Conservation (phyloP, 306 rosid species). For the Trichosanthes cucumerina region DNA sequence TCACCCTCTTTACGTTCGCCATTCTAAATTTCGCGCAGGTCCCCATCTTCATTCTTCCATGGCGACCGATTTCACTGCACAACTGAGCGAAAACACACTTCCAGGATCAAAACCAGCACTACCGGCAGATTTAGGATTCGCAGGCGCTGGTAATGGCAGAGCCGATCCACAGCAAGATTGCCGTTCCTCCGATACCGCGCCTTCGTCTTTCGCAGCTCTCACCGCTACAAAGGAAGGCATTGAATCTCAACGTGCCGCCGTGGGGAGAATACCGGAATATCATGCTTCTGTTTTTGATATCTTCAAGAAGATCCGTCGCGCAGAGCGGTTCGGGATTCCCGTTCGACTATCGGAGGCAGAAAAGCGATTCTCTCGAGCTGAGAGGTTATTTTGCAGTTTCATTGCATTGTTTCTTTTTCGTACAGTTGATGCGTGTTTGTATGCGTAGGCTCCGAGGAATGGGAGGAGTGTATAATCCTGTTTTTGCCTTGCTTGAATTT, state of each 20-base stretch:
- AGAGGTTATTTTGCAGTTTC: conserved; percentile 36
- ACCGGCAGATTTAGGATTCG: background rate
- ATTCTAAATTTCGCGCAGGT: conserved; percentile 13
- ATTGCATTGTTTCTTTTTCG: background rate
- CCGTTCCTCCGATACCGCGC: background rate
- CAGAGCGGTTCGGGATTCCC: conserved; percentile 85
- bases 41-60: conserved; percentile 18
- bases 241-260: background rate
- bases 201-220: background rate
- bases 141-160: background rate
- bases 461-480: background rate
- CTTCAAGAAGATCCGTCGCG: conserved; percentile 78
- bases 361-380: conserved; percentile 84
- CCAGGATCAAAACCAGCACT: conserved; percentile 17
- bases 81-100: conserved; percentile 14
- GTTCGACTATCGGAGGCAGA: conserved; percentile 63
- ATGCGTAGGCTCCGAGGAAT: conserved; percentile 1
- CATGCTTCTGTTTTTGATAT: conserved; percentile 28
- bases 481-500: background rate
- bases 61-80: conserved; percentile 38
- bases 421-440: background rate
- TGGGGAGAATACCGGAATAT: conserved; percentile 12
- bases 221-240: background rate
- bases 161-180: background rate
- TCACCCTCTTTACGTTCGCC: background rate